Evolutionary conservation across 164 flowering plant species (phyloP).

Genomic region (Warburgia ugandensis): DNA sequence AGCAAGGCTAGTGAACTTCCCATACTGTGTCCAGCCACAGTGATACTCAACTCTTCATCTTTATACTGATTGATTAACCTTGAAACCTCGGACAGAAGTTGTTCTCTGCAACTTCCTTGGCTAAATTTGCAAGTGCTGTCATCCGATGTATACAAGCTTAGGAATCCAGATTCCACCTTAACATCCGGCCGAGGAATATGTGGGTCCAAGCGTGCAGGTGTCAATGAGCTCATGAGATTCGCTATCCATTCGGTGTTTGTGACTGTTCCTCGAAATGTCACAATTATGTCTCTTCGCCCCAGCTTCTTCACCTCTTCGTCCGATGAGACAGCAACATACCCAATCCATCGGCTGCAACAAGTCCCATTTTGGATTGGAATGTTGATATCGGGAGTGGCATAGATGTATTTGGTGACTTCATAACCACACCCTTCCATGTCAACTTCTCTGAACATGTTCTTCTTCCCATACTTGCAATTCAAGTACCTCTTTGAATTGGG

Average conservation of each 20-base stretch:
- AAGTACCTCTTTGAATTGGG: conserved; percentile 56
- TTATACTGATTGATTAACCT: conserved; percentile 15
- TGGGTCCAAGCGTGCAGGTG: conserved; percentile 65
- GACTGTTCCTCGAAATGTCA: conserved; percentile 71
- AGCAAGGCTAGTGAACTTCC: conserved; percentile 73
- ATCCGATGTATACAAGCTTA: conserved; percentile 25
- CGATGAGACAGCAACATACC: conserved; percentile 63
- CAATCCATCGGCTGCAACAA: conserved; percentile 59
- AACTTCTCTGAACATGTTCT: conserved; percentile 34
- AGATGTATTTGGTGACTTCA: conserved; percentile 64
- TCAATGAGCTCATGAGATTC: conserved; percentile 64
- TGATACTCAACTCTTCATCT: conserved; percentile 65
- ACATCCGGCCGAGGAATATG: conserved; percentile 44
- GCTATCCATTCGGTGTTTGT: conserved; percentile 71
- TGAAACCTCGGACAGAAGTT: conserved; percentile 27
- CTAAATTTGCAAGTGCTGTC: conserved; percentile 24
- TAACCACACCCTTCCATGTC: conserved; percentile 54
- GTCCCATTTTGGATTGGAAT: conserved; percentile 37
- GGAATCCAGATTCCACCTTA: conserved; percentile 45
- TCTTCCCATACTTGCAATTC: conserved; percentile 65
- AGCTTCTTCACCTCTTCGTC: conserved; percentile 36
- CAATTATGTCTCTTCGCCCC: conserved; percentile 63
- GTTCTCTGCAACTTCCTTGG: conserved; percentile 28
- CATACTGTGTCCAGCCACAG: conserved; percentile 85
- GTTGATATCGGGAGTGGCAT: conserved; percentile 59